Evolutionary conservation across 352 stramenopile species (phyloP).

Genomic region (Phytopythium montanum): DNA sequence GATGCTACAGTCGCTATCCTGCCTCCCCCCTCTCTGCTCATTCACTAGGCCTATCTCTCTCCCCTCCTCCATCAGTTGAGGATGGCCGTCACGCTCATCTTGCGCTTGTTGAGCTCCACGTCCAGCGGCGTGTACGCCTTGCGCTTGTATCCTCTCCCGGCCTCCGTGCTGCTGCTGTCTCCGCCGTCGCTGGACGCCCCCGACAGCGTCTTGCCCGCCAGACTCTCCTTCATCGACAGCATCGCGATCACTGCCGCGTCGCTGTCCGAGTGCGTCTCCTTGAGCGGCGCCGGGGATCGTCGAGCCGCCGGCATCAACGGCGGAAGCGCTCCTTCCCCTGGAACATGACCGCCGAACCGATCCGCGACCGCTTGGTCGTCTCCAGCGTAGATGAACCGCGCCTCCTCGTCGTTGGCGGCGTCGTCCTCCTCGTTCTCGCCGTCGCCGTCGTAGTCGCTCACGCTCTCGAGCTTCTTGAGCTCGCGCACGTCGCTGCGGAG

Average conservation of each 20-base stretch:
- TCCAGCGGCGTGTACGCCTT: slow-evolving; percentile 64
- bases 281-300: not conserved
- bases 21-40: not conserved
- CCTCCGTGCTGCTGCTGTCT: slow-evolving; percentile 27
- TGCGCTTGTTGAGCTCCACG: slow-evolving; percentile 64
- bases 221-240: slow-evolving; percentile 76
- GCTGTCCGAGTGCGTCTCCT: slow-evolving; percentile 63
- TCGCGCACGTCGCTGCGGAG: slow-evolving; percentile 71
- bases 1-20: slow-evolving; percentile 8
- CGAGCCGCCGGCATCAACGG: not conserved
- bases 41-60: not conserved
- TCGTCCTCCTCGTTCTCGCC: slow-evolving; percentile 65
- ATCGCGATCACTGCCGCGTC: slow-evolving; percentile 72
- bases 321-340: slow-evolving; percentile 1
- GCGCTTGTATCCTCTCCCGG: slow-evolving; percentile 42
- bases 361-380: slow-evolving; percentile 6
- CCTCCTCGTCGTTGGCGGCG: slow-evolving; percentile 29
- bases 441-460: slow-evolving; percentile 55
- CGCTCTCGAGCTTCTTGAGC: slow-evolving; percentile 60
- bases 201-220: slow-evolving; percentile 12
- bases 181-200: slow-evolving; percentile 43
- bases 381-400: slow-evolving; percentile 20
- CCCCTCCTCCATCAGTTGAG: slow-evolving; percentile 58
- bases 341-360: slow-evolving; percentile 6
- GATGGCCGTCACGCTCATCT: slow-evolving; percentile 88